Conservation (phyloP, 139 green algal genomes). For the Tetraselmis striata region DNA sequence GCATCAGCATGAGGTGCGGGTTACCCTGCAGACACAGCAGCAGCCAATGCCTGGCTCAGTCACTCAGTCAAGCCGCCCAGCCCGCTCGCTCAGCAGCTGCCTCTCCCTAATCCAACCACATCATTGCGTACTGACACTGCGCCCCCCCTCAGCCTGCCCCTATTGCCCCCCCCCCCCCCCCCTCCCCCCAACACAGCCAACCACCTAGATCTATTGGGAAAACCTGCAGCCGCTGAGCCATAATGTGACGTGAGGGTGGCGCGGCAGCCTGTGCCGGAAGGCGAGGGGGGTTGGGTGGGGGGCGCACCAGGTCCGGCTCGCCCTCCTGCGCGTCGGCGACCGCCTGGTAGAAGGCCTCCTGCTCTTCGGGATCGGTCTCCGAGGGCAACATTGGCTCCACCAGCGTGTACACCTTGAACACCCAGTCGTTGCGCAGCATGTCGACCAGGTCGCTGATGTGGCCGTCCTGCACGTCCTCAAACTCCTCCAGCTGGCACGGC, state of each 20-base stretch:
- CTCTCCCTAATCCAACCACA: too few relatives aligned
- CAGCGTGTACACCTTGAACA: constrained; percentile 44
- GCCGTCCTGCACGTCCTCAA: constrained; percentile 38
- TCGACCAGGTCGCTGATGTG: constrained; percentile 38
- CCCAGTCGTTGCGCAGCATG: constrained; percentile 50
- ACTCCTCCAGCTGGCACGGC: constrained; percentile 36
- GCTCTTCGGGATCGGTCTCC: not conserved
- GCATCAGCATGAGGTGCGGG: constrained; percentile 23
- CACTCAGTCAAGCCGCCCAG: not conserved
- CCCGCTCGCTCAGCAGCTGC: too few relatives aligned
- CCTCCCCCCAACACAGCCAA: constrained; percentile 26
- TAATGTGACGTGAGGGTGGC: too few relatives aligned
- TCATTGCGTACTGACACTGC: not conserved
- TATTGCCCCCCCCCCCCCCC: not conserved
- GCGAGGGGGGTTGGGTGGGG: not conserved
- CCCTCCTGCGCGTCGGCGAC: not conserved
- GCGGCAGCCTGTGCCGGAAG: too few relatives aligned
- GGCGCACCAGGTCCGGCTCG: not conserved
- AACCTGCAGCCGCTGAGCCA: too few relatives aligned
- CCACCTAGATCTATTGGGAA: too few relatives aligned
- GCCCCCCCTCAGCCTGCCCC: not conserved
- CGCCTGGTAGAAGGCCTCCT: not conserved
- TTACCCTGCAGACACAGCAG: constrained; percentile 7
- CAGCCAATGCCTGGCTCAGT: not conserved
- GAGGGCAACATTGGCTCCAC: constrained; percentile 3